Evolutionary conservation across 306 rosid genomes (phyloP).

Genomic region (Acacia confusa): DNA sequence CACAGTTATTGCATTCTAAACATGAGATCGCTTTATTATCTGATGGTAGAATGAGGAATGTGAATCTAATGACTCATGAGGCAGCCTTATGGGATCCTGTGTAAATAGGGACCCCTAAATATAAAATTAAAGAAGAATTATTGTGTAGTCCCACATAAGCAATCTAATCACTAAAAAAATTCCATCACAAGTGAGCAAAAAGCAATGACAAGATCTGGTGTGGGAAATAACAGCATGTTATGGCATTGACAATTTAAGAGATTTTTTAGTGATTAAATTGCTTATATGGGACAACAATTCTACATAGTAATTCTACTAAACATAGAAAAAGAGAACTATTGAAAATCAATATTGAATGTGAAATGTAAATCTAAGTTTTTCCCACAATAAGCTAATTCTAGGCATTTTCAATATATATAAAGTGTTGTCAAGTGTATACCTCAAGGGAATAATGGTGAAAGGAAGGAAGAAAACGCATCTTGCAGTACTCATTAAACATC

Average conservation of each 20-base stretch:
- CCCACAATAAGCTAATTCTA: neutral
- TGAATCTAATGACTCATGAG: neutral
- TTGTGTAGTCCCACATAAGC: too few species aligned
- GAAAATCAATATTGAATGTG: neutral
- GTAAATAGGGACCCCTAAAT: too few species aligned
- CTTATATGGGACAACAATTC: too few species aligned
- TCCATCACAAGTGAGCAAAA: too few species aligned
- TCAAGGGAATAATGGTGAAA: slow-evolving; percentile 58
- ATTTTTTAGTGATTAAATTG: neutral
- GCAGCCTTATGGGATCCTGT: neutral
- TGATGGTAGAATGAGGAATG: neutral
- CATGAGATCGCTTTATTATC: neutral
- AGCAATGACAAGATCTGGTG: too few species aligned
- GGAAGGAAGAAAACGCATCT: slow-evolving; percentile 85
- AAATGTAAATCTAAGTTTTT: neutral
- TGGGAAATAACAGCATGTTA: too few species aligned
- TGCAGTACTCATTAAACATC: slow-evolving; percentile 85
- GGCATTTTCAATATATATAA: neutral
- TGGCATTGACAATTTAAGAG: too few species aligned
- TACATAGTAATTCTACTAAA: neutral
- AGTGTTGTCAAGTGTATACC: slow-evolving; percentile 41
- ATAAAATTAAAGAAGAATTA: too few species aligned
- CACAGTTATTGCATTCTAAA: neutral
- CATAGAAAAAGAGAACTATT: neutral
- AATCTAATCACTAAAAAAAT: too few species aligned